Evolutionary conservation across 1,139 yeast species (phyloP).

Genomic region (Protomyces inouyei): DNA sequence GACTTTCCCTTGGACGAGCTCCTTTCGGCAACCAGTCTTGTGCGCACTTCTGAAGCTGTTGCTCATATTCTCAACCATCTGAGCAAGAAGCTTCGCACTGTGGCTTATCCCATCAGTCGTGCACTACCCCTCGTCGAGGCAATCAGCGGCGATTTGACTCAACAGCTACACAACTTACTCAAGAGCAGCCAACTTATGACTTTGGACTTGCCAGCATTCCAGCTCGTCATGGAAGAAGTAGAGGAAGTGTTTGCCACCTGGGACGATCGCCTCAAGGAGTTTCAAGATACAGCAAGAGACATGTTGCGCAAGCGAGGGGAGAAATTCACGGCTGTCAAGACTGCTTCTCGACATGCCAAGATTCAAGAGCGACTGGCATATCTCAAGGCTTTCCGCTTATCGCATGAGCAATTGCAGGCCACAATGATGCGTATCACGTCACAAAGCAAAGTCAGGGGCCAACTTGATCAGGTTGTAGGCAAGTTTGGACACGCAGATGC

Average conservation of each 20-base stretch:
- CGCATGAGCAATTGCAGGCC: constrained; percentile 51
- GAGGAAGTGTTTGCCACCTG: constrained; percentile 44
- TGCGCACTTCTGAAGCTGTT: constrained; percentile 48
- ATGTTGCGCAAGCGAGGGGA: constrained; percentile 69
- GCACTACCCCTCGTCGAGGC: constrained; percentile 63
- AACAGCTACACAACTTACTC: constrained; percentile 37
- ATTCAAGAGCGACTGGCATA: constrained; percentile 49
- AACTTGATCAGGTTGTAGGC: neutral
- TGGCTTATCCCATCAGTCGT: constrained; percentile 61
- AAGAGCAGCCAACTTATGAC: constrained; percentile 41
- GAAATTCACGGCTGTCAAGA: constrained; percentile 61
- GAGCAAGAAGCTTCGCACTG: constrained; percentile 54
- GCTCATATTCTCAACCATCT: constrained; percentile 56
- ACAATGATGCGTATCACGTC: constrained; percentile 41
- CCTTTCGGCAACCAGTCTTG: constrained; percentile 48
- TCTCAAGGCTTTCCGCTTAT: constrained; percentile 48
- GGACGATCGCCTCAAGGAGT: constrained; percentile 53
- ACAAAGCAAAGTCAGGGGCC: constrained; percentile 39
- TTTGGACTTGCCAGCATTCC: constrained; percentile 41
- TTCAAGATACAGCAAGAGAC: constrained; percentile 63
- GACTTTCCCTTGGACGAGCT: constrained; percentile 69
- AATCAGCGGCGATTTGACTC: constrained; percentile 48
- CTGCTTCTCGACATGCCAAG: constrained; percentile 48
- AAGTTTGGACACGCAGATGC: constrained; percentile 34
- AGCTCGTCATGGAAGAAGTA: constrained; percentile 35